Evolutionary conservation across 2,329 filamentous ascomycete genomes (phyloP).

Genomic region (Fusarium sterilihyphosum): DNA sequence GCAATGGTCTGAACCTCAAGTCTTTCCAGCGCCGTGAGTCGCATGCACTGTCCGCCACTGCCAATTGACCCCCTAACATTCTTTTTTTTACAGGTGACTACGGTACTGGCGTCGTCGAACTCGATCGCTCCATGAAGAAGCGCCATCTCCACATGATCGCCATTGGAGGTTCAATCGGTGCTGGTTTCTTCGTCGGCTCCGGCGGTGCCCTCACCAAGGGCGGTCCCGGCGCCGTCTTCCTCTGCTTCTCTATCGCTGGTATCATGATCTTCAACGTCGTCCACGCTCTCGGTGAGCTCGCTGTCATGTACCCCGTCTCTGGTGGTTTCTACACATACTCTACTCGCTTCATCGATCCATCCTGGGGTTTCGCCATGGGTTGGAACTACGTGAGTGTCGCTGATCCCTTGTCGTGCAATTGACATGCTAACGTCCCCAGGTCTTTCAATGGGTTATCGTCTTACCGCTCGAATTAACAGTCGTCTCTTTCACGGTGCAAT

Average conservation of each 20-base stretch:
- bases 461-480: slow-evolving; percentile 63
- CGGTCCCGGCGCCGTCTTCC: slow-evolving; percentile 57
- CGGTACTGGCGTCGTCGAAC: slow-evolving; percentile 44
- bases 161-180: slow-evolving; percentile 69
- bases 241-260: slow-evolving; percentile 66
- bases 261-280: slow-evolving; percentile 71
- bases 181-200: slow-evolving; percentile 71
- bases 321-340: slow-evolving; percentile 72
- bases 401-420: no score
- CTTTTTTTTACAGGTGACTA: slow-evolving; percentile 30
- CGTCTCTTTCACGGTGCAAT: slow-evolving; percentile 60
- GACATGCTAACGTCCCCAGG: slow-evolving; percentile 17
- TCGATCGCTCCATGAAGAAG: slow-evolving; percentile 62
- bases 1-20: slow-evolving; percentile 41
- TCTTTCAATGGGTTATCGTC: slow-evolving; percentile 62
- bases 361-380: slow-evolving; percentile 67
- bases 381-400: slow-evolving; percentile 46
- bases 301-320: slow-evolving; percentile 70
- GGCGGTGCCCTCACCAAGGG: slow-evolving; percentile 63
- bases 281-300: slow-evolving; percentile 69
- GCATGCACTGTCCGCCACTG: neutral
- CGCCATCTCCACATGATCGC: slow-evolving; percentile 72
- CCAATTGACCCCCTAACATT: slow-evolving; percentile 7
- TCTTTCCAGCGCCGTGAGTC: slow-evolving; percentile 39
- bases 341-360: slow-evolving; percentile 69